A percentile compares a stretch with the other conserved stretches of the same genome.
These are phyloP conservation scores for Fusarium chuoi DNA, from an alignment of 2,329 filamentous ascomycete genomes.

Conservation along the genomic window DNA sequence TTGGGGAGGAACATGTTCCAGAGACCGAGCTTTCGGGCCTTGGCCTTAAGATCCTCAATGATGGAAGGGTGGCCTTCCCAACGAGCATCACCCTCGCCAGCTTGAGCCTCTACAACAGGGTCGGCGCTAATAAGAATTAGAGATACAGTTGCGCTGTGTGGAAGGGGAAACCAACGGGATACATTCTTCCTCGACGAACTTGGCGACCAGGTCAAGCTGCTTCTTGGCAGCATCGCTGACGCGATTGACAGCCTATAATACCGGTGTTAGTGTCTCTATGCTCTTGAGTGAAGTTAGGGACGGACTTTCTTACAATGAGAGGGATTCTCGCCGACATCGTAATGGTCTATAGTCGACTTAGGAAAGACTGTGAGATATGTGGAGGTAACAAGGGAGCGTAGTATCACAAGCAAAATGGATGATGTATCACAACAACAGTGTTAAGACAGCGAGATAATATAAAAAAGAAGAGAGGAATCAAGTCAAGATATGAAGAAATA, in stretches of 20 bases:
- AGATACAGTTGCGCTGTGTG: not conserved
- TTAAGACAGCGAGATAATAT: not conserved
- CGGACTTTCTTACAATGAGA: conserved; percentile 44
- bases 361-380: conserved; percentile 2
- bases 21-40: conserved; percentile 83
- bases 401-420: not conserved
- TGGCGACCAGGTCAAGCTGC: conserved; percentile 87
- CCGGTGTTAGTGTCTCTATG: conserved; percentile 11
- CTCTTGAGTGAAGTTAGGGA: not conserved
- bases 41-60: conserved; percentile 88
- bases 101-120: conserved; percentile 79
- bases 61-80: conserved; percentile 84
- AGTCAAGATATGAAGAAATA: conserved; percentile 18
- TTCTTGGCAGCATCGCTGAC: conserved; percentile 88
- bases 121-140: conserved; percentile 69
- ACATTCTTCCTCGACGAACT: conserved; percentile 97
- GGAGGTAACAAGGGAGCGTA: conserved; percentile 1
- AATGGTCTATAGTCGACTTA: not conserved
- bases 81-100: conserved; percentile 78
- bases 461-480: not conserved
- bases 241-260: conserved; percentile 58
- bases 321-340: conserved; percentile 50
- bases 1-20: conserved; percentile 99
- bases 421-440: not conserved
- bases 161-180: conserved; percentile 67